Conservation (phyloP, 805 yeast species). For the Torulaspora quercuum region DNA sequence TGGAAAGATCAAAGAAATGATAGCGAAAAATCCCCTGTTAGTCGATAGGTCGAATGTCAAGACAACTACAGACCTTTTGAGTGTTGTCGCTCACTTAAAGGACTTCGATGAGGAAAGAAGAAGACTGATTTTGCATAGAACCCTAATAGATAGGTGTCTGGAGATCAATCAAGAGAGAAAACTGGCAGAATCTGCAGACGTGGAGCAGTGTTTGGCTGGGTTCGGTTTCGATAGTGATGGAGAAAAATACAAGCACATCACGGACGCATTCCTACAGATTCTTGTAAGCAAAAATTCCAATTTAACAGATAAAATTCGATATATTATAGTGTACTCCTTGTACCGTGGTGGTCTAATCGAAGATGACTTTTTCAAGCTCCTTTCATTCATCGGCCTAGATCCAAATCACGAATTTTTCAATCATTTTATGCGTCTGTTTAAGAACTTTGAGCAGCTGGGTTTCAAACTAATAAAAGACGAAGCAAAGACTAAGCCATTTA, state of each 20-base stretch:
- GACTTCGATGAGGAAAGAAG: conserved; percentile 67
- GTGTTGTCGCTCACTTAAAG: conserved; percentile 66
- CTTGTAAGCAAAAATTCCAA: conserved; percentile 49
- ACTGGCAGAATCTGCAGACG: conserved; percentile 70
- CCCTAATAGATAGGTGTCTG: conserved; percentile 62
- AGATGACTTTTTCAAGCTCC: conserved; percentile 66
- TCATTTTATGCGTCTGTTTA: conserved; percentile 51
- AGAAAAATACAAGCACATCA: conserved; percentile 52
- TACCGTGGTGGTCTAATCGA: conserved; percentile 79
- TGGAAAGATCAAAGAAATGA: conserved; percentile 58
- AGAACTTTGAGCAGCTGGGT: conserved; percentile 57
- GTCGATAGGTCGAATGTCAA: conserved; percentile 64
- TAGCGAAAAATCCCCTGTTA: conserved; percentile 69
- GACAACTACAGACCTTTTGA: conserved; percentile 66
- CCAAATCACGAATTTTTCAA: conserved; percentile 40
- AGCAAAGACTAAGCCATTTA: conserved; percentile 43
- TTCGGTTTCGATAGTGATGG: conserved; percentile 71
- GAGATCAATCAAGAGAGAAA: conserved; percentile 53
- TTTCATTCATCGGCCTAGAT: conserved; percentile 49
- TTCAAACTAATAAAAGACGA: conserved; percentile 48
- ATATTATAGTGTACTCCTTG: conserved; percentile 69
- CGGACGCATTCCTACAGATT: conserved; percentile 56
- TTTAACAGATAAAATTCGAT: conserved; percentile 66
- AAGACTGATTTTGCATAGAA: conserved; percentile 56
- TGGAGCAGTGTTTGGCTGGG: conserved; percentile 80